Conservation (phyloP, 2,329 filamentous ascomycete species). For the Tolypocladium ophioglossoides region DNA sequence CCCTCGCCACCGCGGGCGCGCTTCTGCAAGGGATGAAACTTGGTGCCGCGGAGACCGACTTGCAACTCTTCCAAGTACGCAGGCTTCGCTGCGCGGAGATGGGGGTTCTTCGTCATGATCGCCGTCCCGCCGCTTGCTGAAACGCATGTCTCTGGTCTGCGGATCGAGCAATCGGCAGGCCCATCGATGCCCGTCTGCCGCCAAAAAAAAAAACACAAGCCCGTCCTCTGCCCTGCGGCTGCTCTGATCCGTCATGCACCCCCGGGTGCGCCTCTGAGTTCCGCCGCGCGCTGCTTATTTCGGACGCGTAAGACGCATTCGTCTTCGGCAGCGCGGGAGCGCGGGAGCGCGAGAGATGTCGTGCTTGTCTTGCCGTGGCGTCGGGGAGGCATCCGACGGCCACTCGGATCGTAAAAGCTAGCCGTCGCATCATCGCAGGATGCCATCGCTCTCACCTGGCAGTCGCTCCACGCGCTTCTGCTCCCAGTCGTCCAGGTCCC, state of each 20-base stretch:
- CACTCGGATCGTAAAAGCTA: neutral
- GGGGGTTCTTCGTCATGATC: neutral
- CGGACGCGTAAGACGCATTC: neutral
- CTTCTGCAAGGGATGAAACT: neutral
- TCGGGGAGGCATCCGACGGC: neutral
- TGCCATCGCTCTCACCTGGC: conserved; percentile 81
- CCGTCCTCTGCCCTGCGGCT: neutral
- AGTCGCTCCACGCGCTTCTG: conserved; percentile 88
- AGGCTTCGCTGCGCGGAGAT: neutral
- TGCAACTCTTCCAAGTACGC: neutral
- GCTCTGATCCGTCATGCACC: neutral
- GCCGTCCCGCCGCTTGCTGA: neutral
- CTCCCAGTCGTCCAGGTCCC: conserved; percentile 93
- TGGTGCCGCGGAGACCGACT: neutral
- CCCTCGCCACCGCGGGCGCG: too few species aligned
- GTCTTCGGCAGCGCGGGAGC: neutral
- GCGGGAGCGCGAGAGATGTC: neutral
- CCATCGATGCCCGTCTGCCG: neutral
- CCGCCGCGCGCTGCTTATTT: neutral
- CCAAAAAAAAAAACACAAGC: neutral
- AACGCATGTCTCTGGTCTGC: neutral
- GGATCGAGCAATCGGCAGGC: neutral
- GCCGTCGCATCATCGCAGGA: conserved; percentile 35
- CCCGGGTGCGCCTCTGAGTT: neutral
- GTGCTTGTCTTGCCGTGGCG: conserved; percentile 1